Percentiles rank a stretch among this genome's conserved stretches.
phyloP scores from a whole-genome alignment of 805 yeast species.

The Metschnikowia lunata region DNA sequence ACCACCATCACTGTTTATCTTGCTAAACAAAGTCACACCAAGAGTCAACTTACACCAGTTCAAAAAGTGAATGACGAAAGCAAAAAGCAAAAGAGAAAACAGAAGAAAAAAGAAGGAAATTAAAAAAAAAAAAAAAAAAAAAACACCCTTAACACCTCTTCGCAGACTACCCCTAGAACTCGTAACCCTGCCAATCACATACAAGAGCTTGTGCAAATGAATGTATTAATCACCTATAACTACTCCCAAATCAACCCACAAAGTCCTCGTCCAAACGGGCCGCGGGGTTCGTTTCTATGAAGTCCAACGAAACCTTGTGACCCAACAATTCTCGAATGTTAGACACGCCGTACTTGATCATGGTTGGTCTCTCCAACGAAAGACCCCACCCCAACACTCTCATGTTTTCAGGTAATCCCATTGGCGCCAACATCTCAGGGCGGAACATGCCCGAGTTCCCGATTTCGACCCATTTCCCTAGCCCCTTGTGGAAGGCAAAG shows the following conservation, averaged over 20 bases:
- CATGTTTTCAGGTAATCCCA: slow-evolving; percentile 94
- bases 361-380: slow-evolving; percentile 96
- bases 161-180: too few species aligned
- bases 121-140: too few species aligned
- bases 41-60: too few species aligned
- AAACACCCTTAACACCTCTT: too few species aligned
- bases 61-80: too few species aligned
- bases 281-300: slow-evolving; percentile 94
- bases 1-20: too few species aligned
- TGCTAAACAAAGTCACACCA: too few species aligned
- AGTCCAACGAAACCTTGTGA: slow-evolving; percentile 91
- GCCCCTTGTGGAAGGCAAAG: slow-evolving; percentile 92
- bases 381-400: slow-evolving; percentile 97
- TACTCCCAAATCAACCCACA: slow-evolving; percentile 16
- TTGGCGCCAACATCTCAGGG: slow-evolving; percentile 97
- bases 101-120: too few species aligned
- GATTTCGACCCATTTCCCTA: slow-evolving; percentile 97
- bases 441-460: slow-evolving; percentile 99
- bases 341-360: slow-evolving; percentile 95
- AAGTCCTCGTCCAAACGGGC: slow-evolving; percentile 78
- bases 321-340: slow-evolving; percentile 96
- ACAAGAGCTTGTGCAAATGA: too few species aligned
- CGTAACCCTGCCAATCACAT: too few species aligned
- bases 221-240: not conserved
- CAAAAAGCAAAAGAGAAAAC: too few species aligned